A percentile compares a stretch with the other conserved stretches of the same genome.
These are phyloP conservation scores for Tulasnella sp. DNA, from an alignment of 768 basidiomycete species.

Conservation along the genomic window DNA sequence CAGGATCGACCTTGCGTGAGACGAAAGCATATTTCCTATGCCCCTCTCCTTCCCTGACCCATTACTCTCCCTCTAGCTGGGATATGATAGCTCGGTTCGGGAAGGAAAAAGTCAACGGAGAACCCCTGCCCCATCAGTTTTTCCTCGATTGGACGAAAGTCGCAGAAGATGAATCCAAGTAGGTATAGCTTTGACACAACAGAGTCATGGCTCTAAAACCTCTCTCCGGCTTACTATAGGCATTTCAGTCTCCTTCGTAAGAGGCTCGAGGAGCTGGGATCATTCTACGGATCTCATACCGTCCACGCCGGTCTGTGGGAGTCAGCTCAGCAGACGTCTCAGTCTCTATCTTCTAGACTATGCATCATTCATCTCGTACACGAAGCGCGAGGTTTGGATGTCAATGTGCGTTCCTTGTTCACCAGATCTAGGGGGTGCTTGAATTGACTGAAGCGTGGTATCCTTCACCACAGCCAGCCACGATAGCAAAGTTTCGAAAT, in stretches of 20 bases:
- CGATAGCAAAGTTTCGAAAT: constrained; percentile 70
- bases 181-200: background rate
- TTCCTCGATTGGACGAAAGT: constrained; percentile 83
- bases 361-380: constrained; percentile 87
- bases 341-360: constrained; percentile 69
- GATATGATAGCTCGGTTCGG: constrained; percentile 83
- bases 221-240: background rate
- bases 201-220: background rate
- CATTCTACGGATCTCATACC: constrained; percentile 69
- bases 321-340: constrained; percentile 66
- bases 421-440: too few species aligned
- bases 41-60: constrained; percentile 34
- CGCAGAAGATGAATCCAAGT: constrained; percentile 70
- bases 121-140: constrained; percentile 69
- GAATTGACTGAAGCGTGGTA: background rate
- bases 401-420: constrained; percentile 50
- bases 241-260: constrained; percentile 35
- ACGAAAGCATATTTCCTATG: constrained; percentile 26
- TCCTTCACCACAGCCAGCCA: constrained; percentile 51
- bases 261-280: constrained; percentile 68
- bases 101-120: constrained; percentile 43
- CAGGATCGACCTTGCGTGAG: constrained; percentile 70
- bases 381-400: constrained; percentile 81
- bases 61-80: constrained; percentile 54
- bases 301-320: constrained; percentile 84